phyloP scores from a whole-genome alignment of 768 basidiomycete genomes.

The Galerina marginata region DNA sequence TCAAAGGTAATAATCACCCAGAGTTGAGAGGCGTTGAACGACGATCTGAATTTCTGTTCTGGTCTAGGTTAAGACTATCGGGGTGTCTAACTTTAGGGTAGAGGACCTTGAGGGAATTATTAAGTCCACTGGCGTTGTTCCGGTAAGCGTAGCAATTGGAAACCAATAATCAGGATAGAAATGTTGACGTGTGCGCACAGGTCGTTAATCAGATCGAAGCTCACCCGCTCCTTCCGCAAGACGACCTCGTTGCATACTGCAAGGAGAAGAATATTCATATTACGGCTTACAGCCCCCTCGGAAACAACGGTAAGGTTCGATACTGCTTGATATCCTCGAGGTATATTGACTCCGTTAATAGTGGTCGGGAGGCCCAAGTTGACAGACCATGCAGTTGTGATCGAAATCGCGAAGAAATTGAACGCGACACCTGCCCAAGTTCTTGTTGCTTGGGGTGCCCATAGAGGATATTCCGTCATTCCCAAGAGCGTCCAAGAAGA shows the following conservation, averaged over 20 bases:
- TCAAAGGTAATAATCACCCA: constrained; percentile 56
- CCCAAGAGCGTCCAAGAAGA: constrained; percentile 81
- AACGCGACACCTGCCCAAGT: constrained; percentile 79
- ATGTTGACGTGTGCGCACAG: constrained; percentile 30
- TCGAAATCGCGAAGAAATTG: constrained; percentile 65
- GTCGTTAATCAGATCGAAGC: constrained; percentile 82
- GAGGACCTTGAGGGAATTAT: constrained; percentile 70
- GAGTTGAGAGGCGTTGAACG: neutral
- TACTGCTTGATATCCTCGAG: neutral
- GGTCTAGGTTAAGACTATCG: constrained; percentile 65
- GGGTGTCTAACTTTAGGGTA: constrained; percentile 84
- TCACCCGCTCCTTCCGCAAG: constrained; percentile 81
- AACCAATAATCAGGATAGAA: neutral
- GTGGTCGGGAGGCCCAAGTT: constrained; percentile 67
- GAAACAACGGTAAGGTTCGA: constrained; percentile 68
- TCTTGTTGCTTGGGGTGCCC: constrained; percentile 78
- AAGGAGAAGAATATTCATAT: constrained; percentile 73
- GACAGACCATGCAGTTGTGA: constrained; percentile 67
- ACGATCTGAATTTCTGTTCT: constrained; percentile 6
- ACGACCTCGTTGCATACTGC: constrained; percentile 73
- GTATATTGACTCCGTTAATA: constrained; percentile 26
- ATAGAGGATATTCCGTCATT: constrained; percentile 82
- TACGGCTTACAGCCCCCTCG: constrained; percentile 71
- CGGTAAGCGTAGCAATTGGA: constrained; percentile 45
- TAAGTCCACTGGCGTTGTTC: constrained; percentile 72